Base-by-base conservation (phyloP, 176 grass and related monocot genomes). In the Poa annua region DNA sequence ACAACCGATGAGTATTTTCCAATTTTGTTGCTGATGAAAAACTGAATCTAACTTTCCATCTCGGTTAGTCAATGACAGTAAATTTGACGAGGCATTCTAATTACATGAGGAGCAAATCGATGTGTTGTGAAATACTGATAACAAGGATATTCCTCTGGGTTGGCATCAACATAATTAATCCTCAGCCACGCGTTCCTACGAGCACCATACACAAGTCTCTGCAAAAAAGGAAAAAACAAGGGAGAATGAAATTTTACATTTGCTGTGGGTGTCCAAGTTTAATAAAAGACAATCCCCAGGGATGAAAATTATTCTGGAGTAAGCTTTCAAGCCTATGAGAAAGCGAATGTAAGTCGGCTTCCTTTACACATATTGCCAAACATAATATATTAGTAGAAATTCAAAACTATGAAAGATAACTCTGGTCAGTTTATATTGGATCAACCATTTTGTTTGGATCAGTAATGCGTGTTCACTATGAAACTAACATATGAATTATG, bases 301-400 rank as follows among this genome's bases (percentile, higher is more conserved):
- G 4, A 60, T 74, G 92, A 93, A 95, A 98, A 98, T 86, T 61
- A 95, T 98, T 85, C 90, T 86, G 74, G 96, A 91, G 80, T 98
- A 98, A 8, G 96, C 96, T 84, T 98, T 95, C 87, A 95, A 85
- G 85, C 96, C 96, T 36, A 93, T 98, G 83, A 98, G 96, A 78
- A 95, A 95, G 61, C 91, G 89, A 81, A 95, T 91, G 62, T 98
- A 95, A n/a, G 91, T 91, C 29, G 91, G 89, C 57, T 88, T 98
- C 9, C 15, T n/a, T 77, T 34, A 73, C 26, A 25, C 60, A 56
- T 15, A 44, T 24, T 61, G 42, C 54, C 47, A 72, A 81, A 13
- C 7, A 76, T 0, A 16, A 24, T 84, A 67, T 16, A 36, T 38
- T 13, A n/a, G 42, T 29, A 20, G 19, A 39, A 15, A n/a, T 48